Evolutionary conservation across 495 filamentous ascomycete genomes (phyloP), one percentile per base, ranked within the genome.

Genomic region (Lophiotrema nucula): DNA sequence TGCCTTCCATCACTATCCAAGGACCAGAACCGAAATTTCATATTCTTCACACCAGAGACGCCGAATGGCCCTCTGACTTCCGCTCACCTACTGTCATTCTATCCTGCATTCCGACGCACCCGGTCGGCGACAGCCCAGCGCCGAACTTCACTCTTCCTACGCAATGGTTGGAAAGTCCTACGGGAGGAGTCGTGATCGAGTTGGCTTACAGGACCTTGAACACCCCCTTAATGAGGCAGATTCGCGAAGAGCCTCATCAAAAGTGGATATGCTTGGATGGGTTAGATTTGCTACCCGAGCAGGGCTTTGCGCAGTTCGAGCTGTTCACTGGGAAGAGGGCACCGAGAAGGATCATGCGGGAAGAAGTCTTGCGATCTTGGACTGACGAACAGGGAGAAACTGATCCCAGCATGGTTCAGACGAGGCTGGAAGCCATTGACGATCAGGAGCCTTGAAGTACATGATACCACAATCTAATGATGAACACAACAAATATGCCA

Each of bases 231-330:
- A 77, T 90, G 13, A 70, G 75, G 23, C 88, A 92, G 60, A 81
- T 88, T 64, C 75, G 83, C 19, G 79, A 78, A 46, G 77, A 81
- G 53, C 82, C 83, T 0, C 79, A 80, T 11, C 81, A 78, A 18
- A 81, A 82, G 1, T 93, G 88, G 88, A 83, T 88, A 3, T 77
- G 87, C 27, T 81, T 90, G n/a, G 88, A 92, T 64, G 88, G 88
- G 4, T 71, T 92, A 10, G 89, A 91, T 65, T 82, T 92, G 25
- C 78, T 93, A 0, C 81, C 82, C 1, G 89, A 93, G 68, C 88
- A 90, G 74, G 89, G 86, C 1, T 89, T 88, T 69, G 87, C 89
- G 23, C 87, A 89, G 42, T 92, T 90, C 67, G 88, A 92, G 69
- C 70, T 92, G 42, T 88, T 92, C 76, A 89, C 88, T 3, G 89